phyloP scores from a whole-genome alignment of 306 rosid genomes.

The Dicorynia guianensis region DNA sequence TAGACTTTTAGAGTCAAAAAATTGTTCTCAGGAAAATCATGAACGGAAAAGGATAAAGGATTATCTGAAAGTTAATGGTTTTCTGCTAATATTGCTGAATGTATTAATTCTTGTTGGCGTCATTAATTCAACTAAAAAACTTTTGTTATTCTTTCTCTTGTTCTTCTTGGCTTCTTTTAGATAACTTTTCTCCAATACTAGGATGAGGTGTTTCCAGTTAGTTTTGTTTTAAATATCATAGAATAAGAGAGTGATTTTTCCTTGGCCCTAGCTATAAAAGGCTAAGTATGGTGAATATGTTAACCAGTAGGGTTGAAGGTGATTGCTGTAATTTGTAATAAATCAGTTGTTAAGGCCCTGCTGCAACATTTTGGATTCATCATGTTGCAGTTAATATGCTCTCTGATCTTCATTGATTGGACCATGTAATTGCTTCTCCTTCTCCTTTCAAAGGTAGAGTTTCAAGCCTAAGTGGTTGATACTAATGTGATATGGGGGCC shows the following conservation, averaged over 20 bases:
- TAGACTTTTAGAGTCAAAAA: background rate
- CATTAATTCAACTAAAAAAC: background rate
- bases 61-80: background rate
- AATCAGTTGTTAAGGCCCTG: constrained; percentile 10
- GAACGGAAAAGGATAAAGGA: background rate
- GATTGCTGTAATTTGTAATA: background rate
- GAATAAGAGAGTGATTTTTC: no score
- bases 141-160: background rate
- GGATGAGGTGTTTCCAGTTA: background rate
- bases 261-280: no score
- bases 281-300: no score
- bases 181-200: background rate
- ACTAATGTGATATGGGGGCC: constrained; percentile 6
- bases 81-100: constrained; percentile 4
- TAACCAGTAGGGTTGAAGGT: no score
- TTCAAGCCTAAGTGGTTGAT: constrained; percentile 28
- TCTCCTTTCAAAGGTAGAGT: constrained; percentile 4
- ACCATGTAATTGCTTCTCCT: constrained; percentile 6
- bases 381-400: constrained; percentile 2
- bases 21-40: constrained; percentile 19
- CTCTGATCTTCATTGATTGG: constrained; percentile 2
- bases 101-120: constrained; percentile 9
- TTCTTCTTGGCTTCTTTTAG: background rate
- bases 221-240: background rate
- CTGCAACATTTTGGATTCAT: constrained; percentile 24